Conservation (phyloP, 2,329 filamentous ascomycete species). For the Cadophora luteo-olivacea region DNA sequence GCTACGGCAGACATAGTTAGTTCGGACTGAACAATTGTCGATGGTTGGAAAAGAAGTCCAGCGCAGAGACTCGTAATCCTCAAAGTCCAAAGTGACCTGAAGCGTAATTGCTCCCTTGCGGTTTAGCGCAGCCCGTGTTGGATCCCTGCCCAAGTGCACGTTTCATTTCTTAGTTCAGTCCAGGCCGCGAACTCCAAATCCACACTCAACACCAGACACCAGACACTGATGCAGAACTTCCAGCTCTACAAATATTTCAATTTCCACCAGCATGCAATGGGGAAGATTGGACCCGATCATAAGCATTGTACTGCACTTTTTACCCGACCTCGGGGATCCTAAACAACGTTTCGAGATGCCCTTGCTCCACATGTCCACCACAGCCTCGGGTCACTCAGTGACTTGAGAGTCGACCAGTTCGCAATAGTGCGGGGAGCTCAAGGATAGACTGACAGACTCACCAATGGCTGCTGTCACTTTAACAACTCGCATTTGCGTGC, state of each 20-base stretch:
- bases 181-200: background rate
- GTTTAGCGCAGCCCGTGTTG: background rate
- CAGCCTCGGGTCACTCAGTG: background rate
- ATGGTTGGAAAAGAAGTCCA: background rate
- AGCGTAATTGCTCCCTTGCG: conserved; percentile 12
- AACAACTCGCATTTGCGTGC: background rate
- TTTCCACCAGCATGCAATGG: background rate
- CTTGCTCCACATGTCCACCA: background rate
- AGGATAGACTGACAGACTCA: background rate
- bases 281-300: background rate
- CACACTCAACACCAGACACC: background rate
- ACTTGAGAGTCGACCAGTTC: conserved; percentile 7
- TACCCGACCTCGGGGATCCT: background rate
- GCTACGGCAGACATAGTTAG: conserved; percentile 43
- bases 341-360: background rate
- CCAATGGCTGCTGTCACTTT: background rate
- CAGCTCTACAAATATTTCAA: background rate
- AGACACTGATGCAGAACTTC: background rate
- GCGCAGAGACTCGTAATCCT: conserved; percentile 12
- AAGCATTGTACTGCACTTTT: background rate
- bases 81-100: conserved; percentile 2
- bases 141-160: conserved; percentile 2
- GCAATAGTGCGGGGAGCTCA: background rate
- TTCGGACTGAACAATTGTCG: conserved; percentile 8
- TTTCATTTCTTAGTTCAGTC: background rate